Conservation (phyloP, 148 eudicot species). For the Tetragonia tetragonoides region DNA sequence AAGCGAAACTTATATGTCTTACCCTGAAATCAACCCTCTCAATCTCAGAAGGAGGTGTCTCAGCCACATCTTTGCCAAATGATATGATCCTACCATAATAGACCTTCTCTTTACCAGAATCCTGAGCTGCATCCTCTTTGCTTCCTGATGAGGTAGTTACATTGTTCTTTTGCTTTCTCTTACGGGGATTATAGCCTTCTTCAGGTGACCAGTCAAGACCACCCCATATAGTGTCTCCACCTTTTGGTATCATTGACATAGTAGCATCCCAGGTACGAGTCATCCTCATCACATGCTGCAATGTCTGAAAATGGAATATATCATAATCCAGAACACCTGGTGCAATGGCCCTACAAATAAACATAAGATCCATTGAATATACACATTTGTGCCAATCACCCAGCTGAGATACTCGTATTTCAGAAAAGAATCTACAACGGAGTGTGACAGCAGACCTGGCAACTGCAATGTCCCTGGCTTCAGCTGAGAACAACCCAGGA, state of each 20-base stretch:
- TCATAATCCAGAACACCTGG: conserved; percentile 78
- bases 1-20: conserved; percentile 18
- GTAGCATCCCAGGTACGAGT: conserved; percentile 97
- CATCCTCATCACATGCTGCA: conserved; percentile 93
- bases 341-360: conserved; percentile 68
- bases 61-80: conserved; percentile 72
- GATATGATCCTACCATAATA: conserved; percentile 86
- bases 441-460: conserved; percentile 53
- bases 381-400: neutral
- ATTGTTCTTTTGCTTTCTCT: conserved; percentile 44
- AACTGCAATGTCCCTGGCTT: conserved; percentile 92
- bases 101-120: conserved; percentile 34
- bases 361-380: conserved; percentile 17
- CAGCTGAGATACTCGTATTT: neutral
- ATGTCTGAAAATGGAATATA: conserved; percentile 71
- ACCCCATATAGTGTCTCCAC: conserved; percentile 97
- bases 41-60: conserved; percentile 54
- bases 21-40: conserved; percentile 85
- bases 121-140: conserved; percentile 28
- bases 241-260: conserved; percentile 97
- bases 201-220: conserved; percentile 96
- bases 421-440: neutral
- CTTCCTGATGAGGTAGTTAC: conserved; percentile 27
- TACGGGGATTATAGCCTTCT: conserved; percentile 53
- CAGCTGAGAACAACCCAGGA: conserved; percentile 90